These are phyloP conservation scores for Lepidium didymum DNA, from an alignment of 345 rosid genomes.

Conservation along the genomic window DNA sequence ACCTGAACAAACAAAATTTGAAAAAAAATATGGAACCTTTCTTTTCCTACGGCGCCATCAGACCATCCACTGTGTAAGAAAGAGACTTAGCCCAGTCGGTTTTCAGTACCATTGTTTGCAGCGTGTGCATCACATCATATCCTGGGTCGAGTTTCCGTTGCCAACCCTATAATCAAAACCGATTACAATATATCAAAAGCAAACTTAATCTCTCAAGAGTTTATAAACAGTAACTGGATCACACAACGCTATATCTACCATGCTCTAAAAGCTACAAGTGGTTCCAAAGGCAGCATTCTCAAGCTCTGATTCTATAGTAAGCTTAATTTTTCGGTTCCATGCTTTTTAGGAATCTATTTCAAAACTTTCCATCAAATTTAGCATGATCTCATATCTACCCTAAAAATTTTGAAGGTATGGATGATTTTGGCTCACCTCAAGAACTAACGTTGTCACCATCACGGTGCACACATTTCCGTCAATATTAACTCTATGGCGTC, in stretches of 20 bases:
- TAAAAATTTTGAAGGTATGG: background rate
- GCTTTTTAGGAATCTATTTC: background rate
- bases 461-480: constrained; percentile 98
- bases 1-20: constrained; percentile 22
- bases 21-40: constrained; percentile 1
- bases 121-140: constrained; percentile 80
- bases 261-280: background rate
- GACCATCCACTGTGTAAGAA: constrained; percentile 84
- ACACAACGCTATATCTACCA: background rate
- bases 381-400: background rate
- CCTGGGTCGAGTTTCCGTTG: constrained; percentile 92
- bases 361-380: background rate
- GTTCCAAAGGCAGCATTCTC: background rate
- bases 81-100: constrained; percentile 98
- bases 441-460: constrained; percentile 95
- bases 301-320: background rate
- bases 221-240: background rate
- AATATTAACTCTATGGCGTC: constrained; percentile 80
- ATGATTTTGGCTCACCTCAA: constrained; percentile 60
- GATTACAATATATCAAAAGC: background rate
- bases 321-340: background rate
- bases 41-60: constrained; percentile 74
- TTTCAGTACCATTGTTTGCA: constrained; percentile 74
- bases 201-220: background rate
- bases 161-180: constrained; percentile 65